phyloP scores from a whole-genome alignment of 2,329 filamentous ascomycete species.

The Fusarium sacchari region DNA sequence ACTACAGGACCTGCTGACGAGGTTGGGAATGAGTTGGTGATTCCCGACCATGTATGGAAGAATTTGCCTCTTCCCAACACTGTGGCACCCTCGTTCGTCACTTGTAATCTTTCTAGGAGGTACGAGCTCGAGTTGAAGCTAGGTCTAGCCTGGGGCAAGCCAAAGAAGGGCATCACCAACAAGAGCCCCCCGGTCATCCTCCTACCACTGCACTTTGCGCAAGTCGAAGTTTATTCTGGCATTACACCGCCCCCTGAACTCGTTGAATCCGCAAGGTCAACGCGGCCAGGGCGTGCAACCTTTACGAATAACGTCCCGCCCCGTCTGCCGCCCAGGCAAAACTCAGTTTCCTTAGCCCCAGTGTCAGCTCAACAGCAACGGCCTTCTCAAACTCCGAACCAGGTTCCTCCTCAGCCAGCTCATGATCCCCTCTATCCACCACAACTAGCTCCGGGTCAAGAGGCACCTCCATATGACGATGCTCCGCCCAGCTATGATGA shows the following conservation, averaged over 20 bases:
- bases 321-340: conserved; percentile 50
- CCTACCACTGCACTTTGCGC: conserved; percentile 79
- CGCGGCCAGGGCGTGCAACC: conserved; percentile 54
- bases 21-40: conserved; percentile 72
- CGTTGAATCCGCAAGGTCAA: conserved; percentile 64
- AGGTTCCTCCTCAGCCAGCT: conserved; percentile 44
- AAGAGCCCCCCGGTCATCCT: conserved; percentile 74
- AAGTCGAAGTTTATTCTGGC: conserved; percentile 84
- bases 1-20: conserved; percentile 64
- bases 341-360: conserved; percentile 38
- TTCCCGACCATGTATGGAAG: conserved; percentile 80
- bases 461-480: conserved; percentile 68
- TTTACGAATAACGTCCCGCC: conserved; percentile 45
- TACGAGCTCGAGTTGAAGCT: conserved; percentile 88
- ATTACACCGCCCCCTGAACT: conserved; percentile 83
- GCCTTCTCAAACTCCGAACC: conserved; percentile 39
- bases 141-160: conserved; percentile 78
- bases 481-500: conserved; percentile 97
- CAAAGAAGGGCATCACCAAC: conserved; percentile 49
- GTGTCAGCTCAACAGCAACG: conserved; percentile 26
- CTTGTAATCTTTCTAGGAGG: conserved; percentile 84
- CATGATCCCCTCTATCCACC: conserved; percentile 68
- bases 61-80: conserved; percentile 80
- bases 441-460: conserved; percentile 59
- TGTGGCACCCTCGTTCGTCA: conserved; percentile 85